phyloP scores from a whole-genome alignment of 805 yeast genomes.

The Monosporozyma yasuniensis region DNA sequence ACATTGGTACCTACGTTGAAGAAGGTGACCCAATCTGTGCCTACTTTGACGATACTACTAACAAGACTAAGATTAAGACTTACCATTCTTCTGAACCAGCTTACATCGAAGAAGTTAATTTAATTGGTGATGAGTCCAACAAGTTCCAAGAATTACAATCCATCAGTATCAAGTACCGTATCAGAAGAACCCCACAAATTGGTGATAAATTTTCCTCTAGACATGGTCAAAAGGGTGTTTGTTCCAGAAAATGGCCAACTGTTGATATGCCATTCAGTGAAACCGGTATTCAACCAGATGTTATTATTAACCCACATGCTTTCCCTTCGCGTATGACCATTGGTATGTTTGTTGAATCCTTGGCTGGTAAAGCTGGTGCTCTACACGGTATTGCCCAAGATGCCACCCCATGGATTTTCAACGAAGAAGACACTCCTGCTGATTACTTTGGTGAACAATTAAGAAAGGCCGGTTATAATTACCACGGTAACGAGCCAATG shows the following conservation, averaged over 20 bases:
- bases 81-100: slow-evolving; percentile 94
- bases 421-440: slow-evolving; percentile 90
- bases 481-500: slow-evolving; percentile 98
- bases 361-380: slow-evolving; percentile 99
- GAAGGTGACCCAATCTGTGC: slow-evolving; percentile 97
- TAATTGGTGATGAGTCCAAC: slow-evolving; percentile 69
- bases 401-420: slow-evolving; percentile 91
- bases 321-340: slow-evolving; percentile 99
- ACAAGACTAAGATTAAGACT: slow-evolving; percentile 84
- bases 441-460: slow-evolving; percentile 96
- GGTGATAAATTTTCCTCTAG: slow-evolving; percentile 97
- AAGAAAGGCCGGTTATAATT: slow-evolving; percentile 80
- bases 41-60: slow-evolving; percentile 80
- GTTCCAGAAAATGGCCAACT: slow-evolving; percentile 97
- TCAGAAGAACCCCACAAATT: slow-evolving; percentile 85
- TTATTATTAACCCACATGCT: slow-evolving; percentile 96
- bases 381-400: slow-evolving; percentile 96
- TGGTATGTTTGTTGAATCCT: slow-evolving; percentile 97
- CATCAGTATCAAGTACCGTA: slow-evolving; percentile 79
- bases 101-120: slow-evolving; percentile 87
- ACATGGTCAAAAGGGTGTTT: slow-evolving; percentile 98
- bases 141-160: slow-evolving; percentile 71
- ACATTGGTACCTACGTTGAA: slow-evolving; percentile 75
- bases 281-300: slow-evolving; percentile 93
- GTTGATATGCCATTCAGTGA: slow-evolving; percentile 96